phyloP scores from a whole-genome alignment of 2,329 filamentous ascomycete species.

The Clarireedia sp. region DNA sequence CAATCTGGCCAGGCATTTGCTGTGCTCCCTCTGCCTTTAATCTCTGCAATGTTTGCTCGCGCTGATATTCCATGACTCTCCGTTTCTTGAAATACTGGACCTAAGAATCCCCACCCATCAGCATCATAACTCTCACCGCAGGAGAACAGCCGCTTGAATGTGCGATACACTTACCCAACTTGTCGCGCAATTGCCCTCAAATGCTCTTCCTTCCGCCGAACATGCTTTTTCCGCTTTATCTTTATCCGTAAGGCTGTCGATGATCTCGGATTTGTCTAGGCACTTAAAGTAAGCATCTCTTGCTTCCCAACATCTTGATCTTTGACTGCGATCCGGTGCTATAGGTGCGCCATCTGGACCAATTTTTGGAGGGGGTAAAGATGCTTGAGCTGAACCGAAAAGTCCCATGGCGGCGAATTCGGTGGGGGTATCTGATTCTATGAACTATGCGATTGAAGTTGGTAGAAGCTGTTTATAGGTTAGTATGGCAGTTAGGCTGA shows the following conservation, averaged over 20 bases:
- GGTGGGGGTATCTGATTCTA: background rate
- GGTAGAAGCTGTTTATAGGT: background rate
- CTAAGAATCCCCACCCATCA: conserved; percentile 36
- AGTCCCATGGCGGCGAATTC: conserved; percentile 39
- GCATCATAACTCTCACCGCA: background rate
- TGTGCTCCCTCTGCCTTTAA: conserved; percentile 66
- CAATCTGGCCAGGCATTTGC: conserved; percentile 38
- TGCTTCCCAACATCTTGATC: conserved; percentile 80
- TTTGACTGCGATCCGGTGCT: conserved; percentile 77
- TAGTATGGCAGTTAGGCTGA: background rate
- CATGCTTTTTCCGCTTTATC: conserved; percentile 51
- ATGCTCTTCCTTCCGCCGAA: conserved; percentile 50
- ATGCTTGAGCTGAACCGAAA: conserved; percentile 32
- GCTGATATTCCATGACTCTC: conserved; percentile 84
- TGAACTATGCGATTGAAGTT: background rate
- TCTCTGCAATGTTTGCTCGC: conserved; percentile 68
- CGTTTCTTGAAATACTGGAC: conserved; percentile 98
- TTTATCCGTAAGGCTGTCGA: conserved; percentile 61
- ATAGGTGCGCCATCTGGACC: conserved; percentile 54
- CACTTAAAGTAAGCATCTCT: conserved; percentile 85
- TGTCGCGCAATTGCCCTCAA: conserved; percentile 77
- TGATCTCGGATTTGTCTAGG: conserved; percentile 70
- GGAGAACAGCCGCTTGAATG: background rate
- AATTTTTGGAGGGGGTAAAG: conserved; percentile 36
- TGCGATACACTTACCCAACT: conserved; percentile 66